phyloP scores from a whole-genome alignment of 805 yeast genomes.

The Candida fluviatilis region DNA sequence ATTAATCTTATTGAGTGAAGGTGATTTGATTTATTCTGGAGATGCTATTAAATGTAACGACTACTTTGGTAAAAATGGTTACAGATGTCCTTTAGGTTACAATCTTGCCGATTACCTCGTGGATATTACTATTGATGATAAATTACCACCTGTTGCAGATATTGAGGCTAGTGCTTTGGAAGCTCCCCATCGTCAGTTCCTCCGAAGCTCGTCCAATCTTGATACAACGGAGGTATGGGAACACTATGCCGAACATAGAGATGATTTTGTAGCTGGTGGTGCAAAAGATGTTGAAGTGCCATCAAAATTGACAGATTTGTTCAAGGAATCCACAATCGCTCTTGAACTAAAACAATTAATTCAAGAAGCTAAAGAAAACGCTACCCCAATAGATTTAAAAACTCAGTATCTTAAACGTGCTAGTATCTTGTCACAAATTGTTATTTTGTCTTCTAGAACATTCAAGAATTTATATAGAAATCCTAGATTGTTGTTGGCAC shows the following conservation, averaged over 20 bases:
- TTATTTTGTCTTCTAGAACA: conserved; percentile 78
- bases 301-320: conserved; percentile 31
- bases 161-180: conserved; percentile 16
- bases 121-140: conserved; percentile 76
- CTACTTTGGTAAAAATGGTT: conserved; percentile 73
- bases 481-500: conserved; percentile 82
- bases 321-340: conserved; percentile 36
- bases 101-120: conserved; percentile 92
- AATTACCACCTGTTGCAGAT: conserved; percentile 14
- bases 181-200: conserved; percentile 28
- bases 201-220: conserved; percentile 27
- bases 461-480: conserved; percentile 91
- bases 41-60: conserved; percentile 70
- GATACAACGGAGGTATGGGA: conserved; percentile 82
- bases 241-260: conserved; percentile 77
- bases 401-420: conserved; percentile 47
- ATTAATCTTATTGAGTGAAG: conserved; percentile 75
- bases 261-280: conserved; percentile 43
- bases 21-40: conserved; percentile 85
- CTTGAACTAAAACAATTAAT: conserved; percentile 40
- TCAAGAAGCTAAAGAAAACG: conserved; percentile 16
- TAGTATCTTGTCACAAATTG: conserved; percentile 56
- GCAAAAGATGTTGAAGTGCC: conserved; percentile 21
- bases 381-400: conserved; percentile 22
- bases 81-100: conserved; percentile 80